Evolutionary conservation across 2,329 filamentous ascomycete species (phyloP).

Genomic region (Colletotrichum siamense): DNA sequence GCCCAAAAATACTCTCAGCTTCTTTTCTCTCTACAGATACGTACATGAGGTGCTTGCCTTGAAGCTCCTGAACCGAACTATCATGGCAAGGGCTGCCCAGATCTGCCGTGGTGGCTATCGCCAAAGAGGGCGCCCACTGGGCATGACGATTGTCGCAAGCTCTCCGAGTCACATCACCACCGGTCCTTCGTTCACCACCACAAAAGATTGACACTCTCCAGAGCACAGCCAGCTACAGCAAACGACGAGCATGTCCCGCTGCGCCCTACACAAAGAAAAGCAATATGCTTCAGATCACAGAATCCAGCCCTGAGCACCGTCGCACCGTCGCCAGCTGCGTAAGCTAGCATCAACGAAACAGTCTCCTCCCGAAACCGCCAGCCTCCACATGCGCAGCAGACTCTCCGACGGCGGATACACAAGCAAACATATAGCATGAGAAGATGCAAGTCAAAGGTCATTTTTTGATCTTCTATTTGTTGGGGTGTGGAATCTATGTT

Average conservation of each 20-base stretch:
- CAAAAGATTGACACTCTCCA: background rate
- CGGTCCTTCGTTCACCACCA: background rate
- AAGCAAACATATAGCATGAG: background rate
- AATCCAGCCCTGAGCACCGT: background rate
- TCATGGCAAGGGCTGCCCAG: background rate
- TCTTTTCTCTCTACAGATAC: background rate
- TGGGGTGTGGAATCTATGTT: constrained; percentile 3
- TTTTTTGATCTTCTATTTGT: constrained; percentile 14
- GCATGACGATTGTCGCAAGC: constrained; percentile 1
- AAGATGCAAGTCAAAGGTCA: background rate
- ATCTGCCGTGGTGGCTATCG: background rate
- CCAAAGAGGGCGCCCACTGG: background rate
- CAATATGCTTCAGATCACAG: background rate
- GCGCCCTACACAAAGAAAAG: background rate
- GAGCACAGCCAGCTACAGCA: background rate
- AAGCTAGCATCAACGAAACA: background rate
- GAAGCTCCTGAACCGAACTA: background rate
- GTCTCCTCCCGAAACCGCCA: background rate
- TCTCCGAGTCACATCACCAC: background rate
- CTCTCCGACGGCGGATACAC: background rate
- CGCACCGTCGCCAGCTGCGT: background rate
- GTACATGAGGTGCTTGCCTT: background rate
- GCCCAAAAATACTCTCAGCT: background rate
- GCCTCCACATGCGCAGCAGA: background rate
- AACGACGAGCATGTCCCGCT: background rate